Conservation (phyloP, 2,329 filamentous ascomycete genomes). For the Onygenales sp. region DNA sequence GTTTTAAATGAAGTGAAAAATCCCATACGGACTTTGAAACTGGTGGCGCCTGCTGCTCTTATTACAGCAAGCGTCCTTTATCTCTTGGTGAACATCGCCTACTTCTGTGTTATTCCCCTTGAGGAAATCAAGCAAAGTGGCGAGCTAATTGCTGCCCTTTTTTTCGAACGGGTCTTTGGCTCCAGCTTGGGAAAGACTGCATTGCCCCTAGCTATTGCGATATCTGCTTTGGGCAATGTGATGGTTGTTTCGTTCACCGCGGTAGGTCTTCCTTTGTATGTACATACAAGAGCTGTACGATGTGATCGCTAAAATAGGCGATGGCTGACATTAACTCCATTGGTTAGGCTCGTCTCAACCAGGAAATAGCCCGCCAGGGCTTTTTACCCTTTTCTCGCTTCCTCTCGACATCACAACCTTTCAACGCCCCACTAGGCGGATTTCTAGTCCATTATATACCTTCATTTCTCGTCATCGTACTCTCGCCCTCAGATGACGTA, state of each 20-base stretch:
- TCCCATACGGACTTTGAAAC: constrained; percentile 56
- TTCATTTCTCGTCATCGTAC: constrained; percentile 54
- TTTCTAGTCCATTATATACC: constrained; percentile 61
- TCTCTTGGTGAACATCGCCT: constrained; percentile 50
- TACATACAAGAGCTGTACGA: too few species aligned
- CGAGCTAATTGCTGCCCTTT: constrained; percentile 54
- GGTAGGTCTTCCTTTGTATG: constrained; percentile 34
- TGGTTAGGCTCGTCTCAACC: constrained; percentile 59
- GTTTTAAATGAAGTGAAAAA: constrained; percentile 63
- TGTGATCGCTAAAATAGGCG: background rate
- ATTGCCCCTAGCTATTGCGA: constrained; percentile 42
- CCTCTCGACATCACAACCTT: constrained; percentile 57
- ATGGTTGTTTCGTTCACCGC: constrained; percentile 62
- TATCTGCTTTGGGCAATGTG: constrained; percentile 61
- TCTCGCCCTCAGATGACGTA: constrained; percentile 55
- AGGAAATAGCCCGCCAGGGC: constrained; percentile 63
- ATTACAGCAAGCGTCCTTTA: constrained; percentile 52
- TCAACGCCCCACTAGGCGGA: constrained; percentile 57
- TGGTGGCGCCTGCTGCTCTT: constrained; percentile 52
- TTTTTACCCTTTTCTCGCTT: constrained; percentile 55
- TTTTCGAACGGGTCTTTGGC: constrained; percentile 53
- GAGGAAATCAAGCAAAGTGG: constrained; percentile 53
- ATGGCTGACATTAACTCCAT: background rate
- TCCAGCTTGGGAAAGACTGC: background rate
- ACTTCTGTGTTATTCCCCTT: constrained; percentile 52